Percentiles rank a stretch among this genome's conserved stretches.
Conservation (phyloP, 2,329 filamentous ascomycete genomes). For the Polytolypa hystricis region DNA sequence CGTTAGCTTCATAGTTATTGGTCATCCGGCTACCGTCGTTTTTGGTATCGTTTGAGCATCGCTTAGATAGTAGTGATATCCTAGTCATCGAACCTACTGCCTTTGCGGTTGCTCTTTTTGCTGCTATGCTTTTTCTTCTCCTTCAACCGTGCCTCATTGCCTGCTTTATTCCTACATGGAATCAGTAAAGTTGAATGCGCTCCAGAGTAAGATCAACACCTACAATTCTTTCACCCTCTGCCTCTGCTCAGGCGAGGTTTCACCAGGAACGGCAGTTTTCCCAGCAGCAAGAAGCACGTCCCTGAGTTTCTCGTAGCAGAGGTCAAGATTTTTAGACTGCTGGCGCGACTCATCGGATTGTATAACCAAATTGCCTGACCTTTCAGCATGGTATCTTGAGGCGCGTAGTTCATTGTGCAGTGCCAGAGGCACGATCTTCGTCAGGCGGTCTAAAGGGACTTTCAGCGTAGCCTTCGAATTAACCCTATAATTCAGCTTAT, state of each 20-base stretch:
- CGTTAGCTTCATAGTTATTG: too few species aligned
- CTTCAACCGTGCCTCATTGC: conserved; percentile 47
- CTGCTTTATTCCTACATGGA: conserved; percentile 39
- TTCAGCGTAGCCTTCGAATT: conserved; percentile 57
- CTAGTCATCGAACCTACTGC: conserved; percentile 28
- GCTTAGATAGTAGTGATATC: conserved; percentile 1
- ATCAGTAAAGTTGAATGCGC: conserved; percentile 5
- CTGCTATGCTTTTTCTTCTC: conserved; percentile 50
- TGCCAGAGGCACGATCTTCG: conserved; percentile 43
- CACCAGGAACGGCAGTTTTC: conserved; percentile 43
- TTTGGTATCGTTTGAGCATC: too few species aligned
- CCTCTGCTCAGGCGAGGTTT: conserved; percentile 46
- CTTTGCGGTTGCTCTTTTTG: conserved; percentile 48
- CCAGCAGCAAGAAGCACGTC: conserved; percentile 43
- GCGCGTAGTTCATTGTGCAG: conserved; percentile 42
- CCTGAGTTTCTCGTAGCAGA: conserved; percentile 48
- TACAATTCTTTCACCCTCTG: conserved; percentile 45
- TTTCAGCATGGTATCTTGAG: conserved; percentile 46
- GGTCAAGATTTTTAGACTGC: conserved; percentile 48
- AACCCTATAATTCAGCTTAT: conserved; percentile 35
- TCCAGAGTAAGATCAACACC: conserved; percentile 12
- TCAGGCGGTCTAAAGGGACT: conserved; percentile 41
- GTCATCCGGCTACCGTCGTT: too few species aligned
- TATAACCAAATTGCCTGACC: conserved; percentile 46
- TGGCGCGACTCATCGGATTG: conserved; percentile 54